phyloP scores from a whole-genome alignment of 2,329 filamentous ascomycete genomes.

The Endoconidiophora polonica region DNA sequence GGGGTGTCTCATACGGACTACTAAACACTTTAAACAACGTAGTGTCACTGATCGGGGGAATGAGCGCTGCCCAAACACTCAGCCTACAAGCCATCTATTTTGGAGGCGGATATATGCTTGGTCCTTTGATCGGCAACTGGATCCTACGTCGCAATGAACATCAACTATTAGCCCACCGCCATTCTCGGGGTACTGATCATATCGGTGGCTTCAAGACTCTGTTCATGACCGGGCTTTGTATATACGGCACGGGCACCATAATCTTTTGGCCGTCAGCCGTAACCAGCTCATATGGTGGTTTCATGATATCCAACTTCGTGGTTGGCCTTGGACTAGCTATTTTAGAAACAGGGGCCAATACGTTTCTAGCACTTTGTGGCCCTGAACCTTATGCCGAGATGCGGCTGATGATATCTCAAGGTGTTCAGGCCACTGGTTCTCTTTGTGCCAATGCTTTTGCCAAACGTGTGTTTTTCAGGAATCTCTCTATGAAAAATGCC shows the following conservation, averaged over 20 bases:
- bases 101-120: slow-evolving; percentile 51
- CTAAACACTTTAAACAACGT: slow-evolving; percentile 65
- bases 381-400: slow-evolving; percentile 57
- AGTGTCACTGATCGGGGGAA: slow-evolving; percentile 44
- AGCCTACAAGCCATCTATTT: slow-evolving; percentile 58
- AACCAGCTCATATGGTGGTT: slow-evolving; percentile 58
- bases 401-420: slow-evolving; percentile 59
- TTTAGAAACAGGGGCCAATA: slow-evolving; percentile 67
- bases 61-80: slow-evolving; percentile 44
- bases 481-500: slow-evolving; percentile 34
- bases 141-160: slow-evolving; percentile 52
- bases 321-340: slow-evolving; percentile 62
- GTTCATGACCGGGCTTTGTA: slow-evolving; percentile 59
- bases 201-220: slow-evolving; percentile 60
- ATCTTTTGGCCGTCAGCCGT: slow-evolving; percentile 76
- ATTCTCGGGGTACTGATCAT: slow-evolving; percentile 23
- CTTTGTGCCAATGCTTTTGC: slow-evolving; percentile 58
- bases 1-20: slow-evolving; percentile 82
- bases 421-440: slow-evolving; percentile 57
- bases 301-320: slow-evolving; percentile 57
- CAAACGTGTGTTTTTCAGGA: slow-evolving; percentile 52
- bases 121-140: slow-evolving; percentile 52
- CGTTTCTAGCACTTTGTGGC: slow-evolving; percentile 55
- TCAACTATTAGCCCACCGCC: slow-evolving; percentile 26
- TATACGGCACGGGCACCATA: slow-evolving; percentile 63